These are phyloP conservation scores for Abrus pulchellus DNA, from an alignment of 306 rosid genomes.

Conservation along the genomic window DNA sequence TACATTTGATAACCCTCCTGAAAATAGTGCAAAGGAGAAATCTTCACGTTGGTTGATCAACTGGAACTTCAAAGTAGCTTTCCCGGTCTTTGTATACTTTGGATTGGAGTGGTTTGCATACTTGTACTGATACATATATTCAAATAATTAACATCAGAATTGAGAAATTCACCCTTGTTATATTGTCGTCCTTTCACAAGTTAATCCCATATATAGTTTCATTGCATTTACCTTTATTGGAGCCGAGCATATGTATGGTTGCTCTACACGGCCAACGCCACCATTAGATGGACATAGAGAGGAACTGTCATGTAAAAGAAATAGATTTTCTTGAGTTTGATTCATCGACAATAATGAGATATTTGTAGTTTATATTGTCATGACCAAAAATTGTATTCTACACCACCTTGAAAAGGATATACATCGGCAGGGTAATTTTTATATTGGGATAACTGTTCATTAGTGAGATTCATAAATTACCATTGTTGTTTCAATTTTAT, in stretches of 20 bases:
- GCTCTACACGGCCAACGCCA: constrained; percentile 32
- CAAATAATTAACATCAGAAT: constrained; percentile 31
- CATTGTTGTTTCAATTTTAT: no score
- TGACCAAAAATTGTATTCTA: background rate
- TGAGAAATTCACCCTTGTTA: background rate
- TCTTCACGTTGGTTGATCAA: constrained; percentile 90
- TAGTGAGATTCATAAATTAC: no score
- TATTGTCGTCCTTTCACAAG: background rate
- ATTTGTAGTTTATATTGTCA: background rate
- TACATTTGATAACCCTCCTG: constrained; percentile 74
- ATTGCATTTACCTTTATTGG: constrained; percentile 55
- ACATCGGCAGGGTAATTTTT: no score
- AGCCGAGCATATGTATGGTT: constrained; percentile 73
- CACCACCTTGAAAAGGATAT: background rate
- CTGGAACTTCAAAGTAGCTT: constrained; percentile 62
- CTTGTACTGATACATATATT: constrained; percentile 64
- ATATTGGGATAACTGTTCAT: no score
- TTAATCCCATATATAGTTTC: no score
- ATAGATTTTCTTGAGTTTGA: background rate
- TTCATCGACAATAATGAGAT: background rate
- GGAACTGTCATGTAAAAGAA: constrained; percentile 54
- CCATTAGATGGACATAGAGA: constrained; percentile 48
- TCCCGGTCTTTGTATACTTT: constrained; percentile 63
- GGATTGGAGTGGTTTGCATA: constrained; percentile 63
- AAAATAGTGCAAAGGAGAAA: constrained; percentile 83